Evolutionary conservation across 139 green algal species (phyloP), one percentile per base, ranked within the genome.

Genomic region (Pleodorina starrii): DNA sequence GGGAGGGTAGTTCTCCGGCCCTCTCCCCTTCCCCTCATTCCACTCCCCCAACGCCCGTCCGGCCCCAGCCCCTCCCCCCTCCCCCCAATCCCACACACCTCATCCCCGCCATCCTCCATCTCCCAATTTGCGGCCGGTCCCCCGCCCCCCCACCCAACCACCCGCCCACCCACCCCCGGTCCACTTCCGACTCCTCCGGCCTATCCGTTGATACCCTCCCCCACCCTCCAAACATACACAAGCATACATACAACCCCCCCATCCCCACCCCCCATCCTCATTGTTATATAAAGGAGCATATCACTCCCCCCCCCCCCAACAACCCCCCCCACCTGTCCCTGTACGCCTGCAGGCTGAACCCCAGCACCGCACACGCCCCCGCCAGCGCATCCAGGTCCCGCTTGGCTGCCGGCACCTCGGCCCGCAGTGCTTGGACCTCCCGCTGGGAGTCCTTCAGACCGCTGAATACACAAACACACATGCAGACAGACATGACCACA

Each of bases 341-440:
- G 69, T 81, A 88, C 5, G 40, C 83, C 46, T 88, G 54, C 40
- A 88, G 83, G 36, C 66, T 81, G 66, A 88, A 57, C 14, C 40
- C 68, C 66, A 88, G 44, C 46, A 88, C 48, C 25, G 66, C 83
- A 59, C 46, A 73, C 29, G 16, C 40, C 29, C 66, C 83, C 17
- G 83, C 66, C 44, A 88, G 48, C n/a, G 66, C 83, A 51, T 80
- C 46, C 68, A 88, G 21, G 68, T 72, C 66, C 43, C 46, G 9
- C 10, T 46, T 32, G 12, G 50, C 27, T 21, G 21, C 9, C 4
- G 83, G 83, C 66, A 88, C 1, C 46, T 81, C 27, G 11, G 66
- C 29, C n/a, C 83, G 83, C 44, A 88, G 29, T 32, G 46, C 32
- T 42, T 38, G 1, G 46, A 80, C 66, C 68, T 80, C 81, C 59